These are phyloP conservation scores for Malbranchea zuffiana DNA, from an alignment of 2,329 filamentous ascomycete genomes.

Conservation along the genomic window DNA sequence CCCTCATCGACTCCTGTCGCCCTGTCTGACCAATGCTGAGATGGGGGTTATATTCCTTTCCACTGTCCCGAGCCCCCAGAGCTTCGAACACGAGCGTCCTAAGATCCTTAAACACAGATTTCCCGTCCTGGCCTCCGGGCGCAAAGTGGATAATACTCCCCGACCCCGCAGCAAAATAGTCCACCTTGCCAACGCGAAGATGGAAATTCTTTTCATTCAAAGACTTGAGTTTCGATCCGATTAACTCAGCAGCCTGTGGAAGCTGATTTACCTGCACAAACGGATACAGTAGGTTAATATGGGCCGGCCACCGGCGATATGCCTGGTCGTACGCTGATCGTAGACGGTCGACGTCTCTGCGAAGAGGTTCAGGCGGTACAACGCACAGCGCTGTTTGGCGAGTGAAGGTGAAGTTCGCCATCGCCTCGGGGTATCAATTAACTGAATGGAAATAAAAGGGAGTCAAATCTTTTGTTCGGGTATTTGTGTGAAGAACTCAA, in stretches of 20 bases:
- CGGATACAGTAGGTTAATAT: slow-evolving; percentile 56
- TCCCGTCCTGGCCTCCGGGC: slow-evolving; percentile 5
- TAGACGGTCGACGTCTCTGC: slow-evolving; percentile 43
- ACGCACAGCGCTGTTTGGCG: slow-evolving; percentile 52
- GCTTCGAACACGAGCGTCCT: slow-evolving; percentile 27
- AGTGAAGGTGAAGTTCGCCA: too few relatives aligned
- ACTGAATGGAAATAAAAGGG: too few relatives aligned
- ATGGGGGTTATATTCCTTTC: slow-evolving; percentile 37
- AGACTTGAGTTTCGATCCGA: slow-evolving; percentile 27
- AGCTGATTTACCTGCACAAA: slow-evolving; percentile 46
- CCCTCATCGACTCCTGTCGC: slow-evolving; percentile 34
- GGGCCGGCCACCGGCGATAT: slow-evolving; percentile 53
- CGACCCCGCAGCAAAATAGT: slow-evolving; percentile 41
- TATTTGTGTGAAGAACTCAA: too few relatives aligned
- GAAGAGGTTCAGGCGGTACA: slow-evolving; percentile 43
- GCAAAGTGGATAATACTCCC: slow-evolving; percentile 42
- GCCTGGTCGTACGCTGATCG: slow-evolving; percentile 53
- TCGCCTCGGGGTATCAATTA: too few relatives aligned
- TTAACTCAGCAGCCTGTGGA: slow-evolving; percentile 31
- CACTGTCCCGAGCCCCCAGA: slow-evolving; percentile 20
- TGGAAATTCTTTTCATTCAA: neutral
- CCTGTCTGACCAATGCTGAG: slow-evolving; percentile 52
- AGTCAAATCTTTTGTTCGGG: too few relatives aligned
- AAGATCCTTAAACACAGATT: slow-evolving; percentile 24
- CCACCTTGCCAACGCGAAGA: slow-evolving; percentile 20